Evolutionary conservation across 2,329 filamentous ascomycete genomes (phyloP).

Genomic region (Verruconis gallopava): DNA sequence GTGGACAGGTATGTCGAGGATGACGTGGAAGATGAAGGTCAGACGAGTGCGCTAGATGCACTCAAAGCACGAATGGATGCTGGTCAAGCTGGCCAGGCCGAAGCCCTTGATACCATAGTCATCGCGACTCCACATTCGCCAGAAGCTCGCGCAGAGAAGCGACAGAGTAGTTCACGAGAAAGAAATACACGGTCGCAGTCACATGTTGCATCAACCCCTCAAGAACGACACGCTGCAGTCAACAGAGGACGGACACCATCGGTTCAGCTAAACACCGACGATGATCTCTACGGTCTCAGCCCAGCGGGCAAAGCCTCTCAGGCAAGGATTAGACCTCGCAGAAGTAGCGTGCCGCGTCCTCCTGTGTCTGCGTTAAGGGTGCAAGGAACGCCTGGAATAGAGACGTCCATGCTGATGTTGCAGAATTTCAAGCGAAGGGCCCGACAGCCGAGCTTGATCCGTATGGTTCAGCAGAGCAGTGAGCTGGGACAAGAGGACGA

Average conservation of each 20-base stretch:
- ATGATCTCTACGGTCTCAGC: slow-evolving; percentile 10
- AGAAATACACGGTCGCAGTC: slow-evolving; percentile 7
- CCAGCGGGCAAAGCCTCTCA: slow-evolving; percentile 7
- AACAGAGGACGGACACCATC: slow-evolving; percentile 3
- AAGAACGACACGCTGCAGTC: background rate
- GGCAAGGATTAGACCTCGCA: slow-evolving; percentile 1
- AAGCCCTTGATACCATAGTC: slow-evolving; percentile 12
- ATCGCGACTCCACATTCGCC: too few species aligned
- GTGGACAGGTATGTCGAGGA: slow-evolving; percentile 12
- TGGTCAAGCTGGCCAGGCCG: slow-evolving; percentile 16
- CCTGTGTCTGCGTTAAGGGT: slow-evolving; percentile 4
- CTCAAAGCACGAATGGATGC: slow-evolving; percentile 22
- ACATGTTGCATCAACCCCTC: background rate
- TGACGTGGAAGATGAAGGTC: slow-evolving; percentile 16
- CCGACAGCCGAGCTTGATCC: slow-evolving; percentile 36
- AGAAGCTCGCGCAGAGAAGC: too few species aligned
- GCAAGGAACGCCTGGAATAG: slow-evolving; percentile 29
- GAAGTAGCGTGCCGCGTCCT: slow-evolving; percentile 1
- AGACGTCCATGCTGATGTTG: slow-evolving; percentile 35
- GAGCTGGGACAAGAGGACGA: slow-evolving; percentile 30
- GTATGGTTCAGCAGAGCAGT: slow-evolving; percentile 33
- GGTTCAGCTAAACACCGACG: slow-evolving; percentile 2
- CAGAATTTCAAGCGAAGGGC: slow-evolving; percentile 37
- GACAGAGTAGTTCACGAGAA: too few species aligned
- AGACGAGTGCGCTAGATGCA: slow-evolving; percentile 19